A percentile compares a stretch with the other conserved stretches of the same genome.
Evolutionary conservation across 768 basidiomycete species (phyloP).

Genomic region (Kockovaella imperatae): DNA sequence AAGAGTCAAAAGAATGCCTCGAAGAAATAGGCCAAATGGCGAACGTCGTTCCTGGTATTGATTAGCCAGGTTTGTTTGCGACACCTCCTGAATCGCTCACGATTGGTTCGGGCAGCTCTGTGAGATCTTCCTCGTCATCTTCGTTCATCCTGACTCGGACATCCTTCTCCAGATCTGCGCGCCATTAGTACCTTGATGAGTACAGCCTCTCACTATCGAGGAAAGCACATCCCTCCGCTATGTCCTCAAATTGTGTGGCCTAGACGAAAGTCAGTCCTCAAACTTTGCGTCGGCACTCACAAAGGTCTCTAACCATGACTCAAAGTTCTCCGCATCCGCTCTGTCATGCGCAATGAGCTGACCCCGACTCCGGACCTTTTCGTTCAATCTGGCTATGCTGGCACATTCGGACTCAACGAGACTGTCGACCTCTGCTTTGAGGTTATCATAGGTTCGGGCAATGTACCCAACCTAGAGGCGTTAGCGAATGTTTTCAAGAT

Average conservation of each 20-base stretch:
- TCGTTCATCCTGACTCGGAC: slow-evolving; percentile 19
- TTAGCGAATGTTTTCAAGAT: too few species aligned
- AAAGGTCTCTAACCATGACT: slow-evolving; percentile 21
- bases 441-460: slow-evolving; percentile 9
- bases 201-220: slow-evolving; percentile 19
- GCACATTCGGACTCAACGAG: slow-evolving; percentile 15
- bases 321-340: slow-evolving; percentile 10
- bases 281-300: slow-evolving; percentile 7
- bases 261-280: too few species aligned
- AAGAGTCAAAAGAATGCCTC: slow-evolving; percentile 23
- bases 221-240: slow-evolving; percentile 23
- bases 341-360: slow-evolving; percentile 5
- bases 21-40: slow-evolving; percentile 32
- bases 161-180: slow-evolving; percentile 19
- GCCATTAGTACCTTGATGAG: background rate
- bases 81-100: slow-evolving; percentile 7
- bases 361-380: slow-evolving; percentile 13
- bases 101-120: slow-evolving; percentile 30
- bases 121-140: slow-evolving; percentile 17
- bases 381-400: slow-evolving; percentile 6
- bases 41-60: slow-evolving; percentile 25
- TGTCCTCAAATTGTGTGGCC: slow-evolving; percentile 11
- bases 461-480: slow-evolving; percentile 12
- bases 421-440: slow-evolving; percentile 16
- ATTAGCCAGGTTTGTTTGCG: background rate